Conservation (phyloP, 192 early-diverging fungal species). For the Oehlia diaphana region DNA sequence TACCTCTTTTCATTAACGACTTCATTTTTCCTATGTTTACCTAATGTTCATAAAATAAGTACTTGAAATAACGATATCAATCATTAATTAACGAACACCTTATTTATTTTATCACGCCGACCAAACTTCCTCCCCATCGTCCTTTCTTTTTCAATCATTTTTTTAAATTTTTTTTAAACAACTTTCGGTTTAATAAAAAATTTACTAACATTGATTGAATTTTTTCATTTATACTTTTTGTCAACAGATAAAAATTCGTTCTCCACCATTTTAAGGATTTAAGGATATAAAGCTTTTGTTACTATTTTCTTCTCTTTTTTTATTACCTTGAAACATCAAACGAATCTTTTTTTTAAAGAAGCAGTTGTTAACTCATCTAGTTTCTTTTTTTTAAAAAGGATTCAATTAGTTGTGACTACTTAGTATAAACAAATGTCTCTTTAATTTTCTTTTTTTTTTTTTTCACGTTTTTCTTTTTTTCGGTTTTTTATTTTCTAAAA, state of each 20-base stretch:
- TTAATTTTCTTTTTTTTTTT: too few species aligned
- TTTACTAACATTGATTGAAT: background rate
- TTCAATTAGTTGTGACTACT: too few species aligned
- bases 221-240: background rate
- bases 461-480: too few species aligned
- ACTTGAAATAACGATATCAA: background rate
- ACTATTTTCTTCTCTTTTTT: too few species aligned
- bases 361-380: background rate
- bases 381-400: too few species aligned
- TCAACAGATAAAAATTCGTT: background rate
- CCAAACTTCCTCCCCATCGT: background rate
- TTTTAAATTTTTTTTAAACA: too few species aligned
- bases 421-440: too few species aligned
- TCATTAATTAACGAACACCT: background rate
- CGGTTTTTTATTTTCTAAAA: too few species aligned
- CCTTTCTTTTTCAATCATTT: too few species aligned
- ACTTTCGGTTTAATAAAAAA: background rate
- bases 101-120: background rate
- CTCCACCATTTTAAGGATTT: too few species aligned
- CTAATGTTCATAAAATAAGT: background rate
- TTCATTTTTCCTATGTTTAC: background rate
- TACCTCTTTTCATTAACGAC: background rate
- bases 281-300: too few species aligned
- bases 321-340: background rate
- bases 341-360: background rate